Conservation (phyloP, 1,284 basidiomycete genomes). For the Agroathelia rolfsii region DNA sequence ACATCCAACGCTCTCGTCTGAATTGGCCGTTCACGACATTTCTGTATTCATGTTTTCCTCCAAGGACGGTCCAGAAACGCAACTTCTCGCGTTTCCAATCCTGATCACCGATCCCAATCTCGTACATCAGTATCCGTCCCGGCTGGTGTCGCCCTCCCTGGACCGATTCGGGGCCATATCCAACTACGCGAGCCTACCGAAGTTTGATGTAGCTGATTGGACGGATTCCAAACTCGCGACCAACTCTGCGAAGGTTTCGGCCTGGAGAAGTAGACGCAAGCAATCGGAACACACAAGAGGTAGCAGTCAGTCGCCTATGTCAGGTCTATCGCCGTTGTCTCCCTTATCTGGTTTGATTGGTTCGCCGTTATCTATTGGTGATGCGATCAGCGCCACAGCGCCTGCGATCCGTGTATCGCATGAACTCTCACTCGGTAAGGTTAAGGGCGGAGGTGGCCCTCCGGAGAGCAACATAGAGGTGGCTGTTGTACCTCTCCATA, state of each 20-base stretch:
- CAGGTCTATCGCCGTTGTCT: conserved; percentile 1
- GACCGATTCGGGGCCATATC: too few species aligned
- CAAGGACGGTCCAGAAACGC: conserved; percentile 8
- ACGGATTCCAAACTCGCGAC: conserved; percentile 31
- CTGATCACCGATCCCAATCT: conserved; percentile 55
- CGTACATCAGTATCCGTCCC: conserved; percentile 29
- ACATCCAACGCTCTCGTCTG: conserved; percentile 11
- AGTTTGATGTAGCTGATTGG: conserved; percentile 56
- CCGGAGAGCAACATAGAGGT: too few species aligned
- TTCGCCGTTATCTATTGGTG: too few species aligned
- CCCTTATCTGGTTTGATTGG: too few species aligned
- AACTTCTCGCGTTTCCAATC: conserved; percentile 40
- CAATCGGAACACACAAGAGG: conserved; percentile 10
- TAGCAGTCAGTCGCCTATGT: conserved; percentile 11
- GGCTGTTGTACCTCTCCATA: conserved; percentile 50
- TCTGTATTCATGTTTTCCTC: conserved; percentile 40
- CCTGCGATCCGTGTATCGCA: too few species aligned
- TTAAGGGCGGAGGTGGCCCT: too few species aligned
- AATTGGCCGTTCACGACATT: conserved; percentile 35
- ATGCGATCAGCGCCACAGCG: too few species aligned
- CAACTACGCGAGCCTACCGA: conserved; percentile 31
- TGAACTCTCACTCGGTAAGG: too few species aligned
- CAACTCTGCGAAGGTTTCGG: conserved; percentile 43
- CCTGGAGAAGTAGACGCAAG: conserved; percentile 42
- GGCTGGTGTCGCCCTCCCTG: too few species aligned